These are phyloP conservation scores for Passalora sequoiae DNA, from an alignment of 2,329 filamentous ascomycete species.

Conservation along the genomic window DNA sequence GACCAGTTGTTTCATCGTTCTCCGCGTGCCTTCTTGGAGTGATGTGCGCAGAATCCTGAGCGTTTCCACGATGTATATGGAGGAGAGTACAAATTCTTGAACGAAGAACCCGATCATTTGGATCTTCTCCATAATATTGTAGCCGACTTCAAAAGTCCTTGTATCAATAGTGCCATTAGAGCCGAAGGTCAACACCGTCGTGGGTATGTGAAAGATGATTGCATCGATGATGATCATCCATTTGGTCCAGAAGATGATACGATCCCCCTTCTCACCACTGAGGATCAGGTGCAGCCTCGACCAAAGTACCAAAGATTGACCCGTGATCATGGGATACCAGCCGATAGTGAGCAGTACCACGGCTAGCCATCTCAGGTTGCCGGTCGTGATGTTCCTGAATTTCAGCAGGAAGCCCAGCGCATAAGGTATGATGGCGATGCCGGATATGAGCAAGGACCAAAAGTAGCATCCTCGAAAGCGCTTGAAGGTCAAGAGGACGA, in stretches of 20 bases:
- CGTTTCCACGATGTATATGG: slow-evolving; percentile 31
- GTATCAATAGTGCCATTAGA: slow-evolving; percentile 37
- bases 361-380: slow-evolving; percentile 22
- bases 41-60: slow-evolving; percentile 22
- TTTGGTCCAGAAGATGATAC: slow-evolving; percentile 47
- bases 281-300: slow-evolving; percentile 58
- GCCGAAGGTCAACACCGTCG: slow-evolving; percentile 53
- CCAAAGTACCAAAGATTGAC: slow-evolving; percentile 50
- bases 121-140: slow-evolving; percentile 43
- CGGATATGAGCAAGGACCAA: slow-evolving; percentile 44
- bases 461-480: slow-evolving; percentile 47
- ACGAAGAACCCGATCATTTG: slow-evolving; percentile 43
- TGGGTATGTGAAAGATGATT: slow-evolving; percentile 50
- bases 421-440: slow-evolving; percentile 45
- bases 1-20: slow-evolving; percentile 34
- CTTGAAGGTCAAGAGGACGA: slow-evolving; percentile 47
- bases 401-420: slow-evolving; percentile 46
- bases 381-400: slow-evolving; percentile 36
- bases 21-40: slow-evolving; percentile 17
- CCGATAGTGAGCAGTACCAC: slow-evolving; percentile 43
- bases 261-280: slow-evolving; percentile 39
- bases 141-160: slow-evolving; percentile 34
- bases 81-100: slow-evolving; percentile 35
- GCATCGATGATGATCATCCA: slow-evolving; percentile 55
- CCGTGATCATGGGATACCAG: slow-evolving; percentile 58